Percentiles rank a stretch among this genome's conserved stretches.
Evolutionary conservation across 495 filamentous ascomycete species (phyloP).

Genomic region (Pseudoneurospora amorphoporcata): DNA sequence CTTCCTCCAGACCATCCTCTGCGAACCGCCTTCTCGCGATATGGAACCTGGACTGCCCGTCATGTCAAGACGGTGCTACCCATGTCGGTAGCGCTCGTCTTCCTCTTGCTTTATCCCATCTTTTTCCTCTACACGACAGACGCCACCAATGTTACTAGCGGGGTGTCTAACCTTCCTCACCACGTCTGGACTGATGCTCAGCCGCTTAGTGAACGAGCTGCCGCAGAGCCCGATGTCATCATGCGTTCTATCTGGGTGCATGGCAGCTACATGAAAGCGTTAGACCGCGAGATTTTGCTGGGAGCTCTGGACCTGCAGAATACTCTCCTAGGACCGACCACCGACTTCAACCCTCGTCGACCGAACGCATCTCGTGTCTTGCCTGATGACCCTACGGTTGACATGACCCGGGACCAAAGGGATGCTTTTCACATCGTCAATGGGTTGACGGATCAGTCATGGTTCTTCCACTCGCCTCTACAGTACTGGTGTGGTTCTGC

Average conservation of each 20-base stretch:
- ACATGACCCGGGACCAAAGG: conserved; percentile 31
- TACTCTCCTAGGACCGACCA: conserved; percentile 42
- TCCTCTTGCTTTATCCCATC: conserved; percentile 54
- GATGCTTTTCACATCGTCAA: conserved; percentile 41
- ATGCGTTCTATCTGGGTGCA: conserved; percentile 51
- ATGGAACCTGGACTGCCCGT: conserved; percentile 52
- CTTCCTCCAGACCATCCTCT: conserved; percentile 50
- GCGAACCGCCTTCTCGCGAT: conserved; percentile 47
- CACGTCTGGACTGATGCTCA: conserved; percentile 69
- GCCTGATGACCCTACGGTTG: conserved; percentile 11
- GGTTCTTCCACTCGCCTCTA: conserved; percentile 63
- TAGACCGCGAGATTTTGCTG: conserved; percentile 49
- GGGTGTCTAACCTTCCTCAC: conserved; percentile 53
- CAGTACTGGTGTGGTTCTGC: conserved; percentile 63
- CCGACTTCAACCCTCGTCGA: conserved; percentile 39
- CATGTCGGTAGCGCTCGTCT: conserved; percentile 50
- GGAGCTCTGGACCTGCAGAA: conserved; percentile 55
- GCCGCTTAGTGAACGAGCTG: conserved; percentile 34
- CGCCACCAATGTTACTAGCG: conserved; percentile 45
- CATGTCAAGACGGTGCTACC: conserved; percentile 58
- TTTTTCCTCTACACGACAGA: conserved; percentile 56
- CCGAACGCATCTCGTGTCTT: conserved; percentile 2
- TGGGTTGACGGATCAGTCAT: conserved; percentile 40
- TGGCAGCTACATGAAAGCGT: conserved; percentile 58
- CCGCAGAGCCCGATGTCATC: conserved; percentile 38